phyloP scores from a whole-genome alignment of 192 early-diverging fungal genomes.

The Tieghemiomyces parasiticus region DNA sequence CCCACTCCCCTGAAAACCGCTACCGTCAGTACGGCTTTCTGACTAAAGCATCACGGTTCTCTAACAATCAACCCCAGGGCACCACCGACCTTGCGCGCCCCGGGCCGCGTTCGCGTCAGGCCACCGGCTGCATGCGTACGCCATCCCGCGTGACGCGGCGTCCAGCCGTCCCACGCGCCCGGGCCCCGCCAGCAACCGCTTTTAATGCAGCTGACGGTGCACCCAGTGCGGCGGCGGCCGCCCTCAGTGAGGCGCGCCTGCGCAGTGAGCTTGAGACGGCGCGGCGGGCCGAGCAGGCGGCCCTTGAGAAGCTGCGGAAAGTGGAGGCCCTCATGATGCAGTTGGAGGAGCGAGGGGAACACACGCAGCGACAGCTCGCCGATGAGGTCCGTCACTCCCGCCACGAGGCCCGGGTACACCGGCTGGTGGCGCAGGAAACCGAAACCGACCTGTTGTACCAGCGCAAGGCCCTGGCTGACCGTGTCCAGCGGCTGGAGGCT shows the following conservation, averaged over 20 bases:
- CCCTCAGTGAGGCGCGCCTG: not conserved
- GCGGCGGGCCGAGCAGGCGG: not conserved
- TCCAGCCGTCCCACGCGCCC: not conserved
- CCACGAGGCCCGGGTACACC: not conserved
- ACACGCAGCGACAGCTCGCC: too few species aligned
- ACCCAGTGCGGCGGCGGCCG: not conserved
- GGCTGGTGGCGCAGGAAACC: conserved; percentile 1
- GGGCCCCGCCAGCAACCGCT: not conserved
- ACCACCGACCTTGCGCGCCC: not conserved
- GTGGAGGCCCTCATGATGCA: too few species aligned
- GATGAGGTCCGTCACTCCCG: not conserved
- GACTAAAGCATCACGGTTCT: not conserved
- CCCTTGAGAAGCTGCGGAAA: not conserved
- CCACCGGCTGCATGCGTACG: not conserved
- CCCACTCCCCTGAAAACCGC: not conserved
- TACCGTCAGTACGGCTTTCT: conserved; percentile 7
- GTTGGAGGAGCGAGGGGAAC: not conserved
- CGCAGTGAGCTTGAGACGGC: not conserved
- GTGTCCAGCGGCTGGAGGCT: not conserved
- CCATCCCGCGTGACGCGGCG: too few species aligned
- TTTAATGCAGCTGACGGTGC: not conserved
- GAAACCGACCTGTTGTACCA: conserved; percentile 3
- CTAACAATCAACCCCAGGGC: not conserved
- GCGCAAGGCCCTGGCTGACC: not conserved
- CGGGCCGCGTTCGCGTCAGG: not conserved